phyloP scores from a whole-genome alignment of 768 basidiomycete genomes.

The Collybia nuda region DNA sequence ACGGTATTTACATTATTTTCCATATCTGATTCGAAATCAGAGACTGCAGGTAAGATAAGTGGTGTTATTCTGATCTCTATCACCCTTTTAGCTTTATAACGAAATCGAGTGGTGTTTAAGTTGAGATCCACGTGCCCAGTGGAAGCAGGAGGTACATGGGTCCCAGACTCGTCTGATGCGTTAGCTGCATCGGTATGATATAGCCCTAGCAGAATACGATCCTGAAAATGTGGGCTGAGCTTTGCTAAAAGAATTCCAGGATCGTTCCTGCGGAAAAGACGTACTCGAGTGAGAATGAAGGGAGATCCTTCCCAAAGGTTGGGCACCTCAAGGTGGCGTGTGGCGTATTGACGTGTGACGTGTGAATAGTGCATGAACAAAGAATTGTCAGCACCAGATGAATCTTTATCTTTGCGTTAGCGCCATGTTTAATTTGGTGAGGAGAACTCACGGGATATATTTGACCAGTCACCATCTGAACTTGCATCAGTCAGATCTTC shows the following conservation, averaged over 20 bases:
- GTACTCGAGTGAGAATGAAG: slow-evolving; percentile 45
- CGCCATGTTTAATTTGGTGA: background rate
- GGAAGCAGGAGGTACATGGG: background rate
- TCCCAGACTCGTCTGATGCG: background rate
- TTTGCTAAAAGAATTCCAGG: background rate
- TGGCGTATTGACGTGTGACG: slow-evolving; percentile 47
- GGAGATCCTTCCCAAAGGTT: slow-evolving; percentile 47
- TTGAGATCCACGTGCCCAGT: slow-evolving; percentile 13
- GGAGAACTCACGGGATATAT: slow-evolving; percentile 35
- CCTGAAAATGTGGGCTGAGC: slow-evolving; percentile 12
- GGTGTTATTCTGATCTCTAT: slow-evolving; percentile 54
- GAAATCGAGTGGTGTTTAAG: slow-evolving; percentile 33
- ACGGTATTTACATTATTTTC: slow-evolving; percentile 35
- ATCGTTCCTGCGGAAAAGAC: slow-evolving; percentile 5
- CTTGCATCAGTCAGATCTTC: slow-evolving; percentile 62
- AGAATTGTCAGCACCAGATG: slow-evolving; percentile 16
- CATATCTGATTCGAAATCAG: slow-evolving; percentile 47
- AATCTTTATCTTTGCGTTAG: slow-evolving; percentile 13
- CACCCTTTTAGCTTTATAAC: slow-evolving; percentile 36
- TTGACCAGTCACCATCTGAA: slow-evolving; percentile 49
- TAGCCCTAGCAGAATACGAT: slow-evolving; percentile 17
- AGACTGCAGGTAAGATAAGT: slow-evolving; percentile 43
- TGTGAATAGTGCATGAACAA: slow-evolving; percentile 47
- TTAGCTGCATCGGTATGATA: background rate
- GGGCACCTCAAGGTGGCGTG: slow-evolving; percentile 29